These are phyloP conservation scores for Apiotrichum porosum DNA, from an alignment of 1,284 basidiomycete species.

Conservation along the genomic window DNA sequence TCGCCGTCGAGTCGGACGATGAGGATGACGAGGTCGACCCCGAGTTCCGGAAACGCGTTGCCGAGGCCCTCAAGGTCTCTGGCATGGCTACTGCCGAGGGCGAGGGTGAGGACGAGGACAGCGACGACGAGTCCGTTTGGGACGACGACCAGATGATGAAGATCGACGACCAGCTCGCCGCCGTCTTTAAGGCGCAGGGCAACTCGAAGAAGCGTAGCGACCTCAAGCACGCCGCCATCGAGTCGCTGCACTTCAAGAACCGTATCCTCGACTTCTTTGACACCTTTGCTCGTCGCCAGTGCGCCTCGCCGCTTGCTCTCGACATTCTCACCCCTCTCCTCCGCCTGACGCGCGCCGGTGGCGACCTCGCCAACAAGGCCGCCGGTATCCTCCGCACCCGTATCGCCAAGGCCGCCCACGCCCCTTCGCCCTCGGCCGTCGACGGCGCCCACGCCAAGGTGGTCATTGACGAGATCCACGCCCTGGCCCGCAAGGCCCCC, in stretches of 20 bases:
- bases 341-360: conserved; percentile 59
- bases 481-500: conserved; percentile 61
- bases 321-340: conserved; percentile 71
- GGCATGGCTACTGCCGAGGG: conserved; percentile 56
- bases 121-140: conserved; percentile 62
- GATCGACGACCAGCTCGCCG: conserved; percentile 85
- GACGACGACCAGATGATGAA: conserved; percentile 98
- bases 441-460: conserved; percentile 48
- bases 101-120: conserved; percentile 19
- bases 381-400: conserved; percentile 69
- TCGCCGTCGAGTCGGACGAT: conserved; percentile 48
- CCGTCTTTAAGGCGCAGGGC: conserved; percentile 70
- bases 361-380: conserved; percentile 80
- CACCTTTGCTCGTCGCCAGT: conserved; percentile 70
- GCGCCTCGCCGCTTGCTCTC: conserved; percentile 61
- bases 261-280: conserved; percentile 89
- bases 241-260: conserved; percentile 90
- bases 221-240: conserved; percentile 45
- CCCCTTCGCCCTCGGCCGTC: conserved; percentile 50
- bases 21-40: conserved; percentile 55
- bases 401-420: conserved; percentile 58
- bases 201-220: conserved; percentile 52
- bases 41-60: conserved; percentile 69
- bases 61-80: conserved; percentile 69
- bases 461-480: conserved; percentile 66